These are phyloP conservation scores for Neonectria sp. DNA, from an alignment of 2,329 filamentous ascomycete species.

Conservation along the genomic window DNA sequence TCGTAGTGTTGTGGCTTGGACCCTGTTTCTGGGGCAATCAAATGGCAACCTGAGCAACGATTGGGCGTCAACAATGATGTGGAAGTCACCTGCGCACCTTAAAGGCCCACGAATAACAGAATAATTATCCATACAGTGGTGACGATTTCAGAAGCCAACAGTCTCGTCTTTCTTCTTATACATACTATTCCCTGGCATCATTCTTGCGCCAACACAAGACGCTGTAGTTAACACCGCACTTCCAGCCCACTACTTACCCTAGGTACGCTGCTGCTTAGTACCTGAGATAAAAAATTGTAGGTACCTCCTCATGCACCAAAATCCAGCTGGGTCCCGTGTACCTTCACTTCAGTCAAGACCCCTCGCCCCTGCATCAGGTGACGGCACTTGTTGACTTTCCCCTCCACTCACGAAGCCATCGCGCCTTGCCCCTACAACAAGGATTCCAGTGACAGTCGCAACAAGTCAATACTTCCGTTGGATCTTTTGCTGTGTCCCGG, in stretches of 20 bases:
- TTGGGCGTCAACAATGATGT: conserved; percentile 48
- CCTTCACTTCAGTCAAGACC: conserved; percentile 26
- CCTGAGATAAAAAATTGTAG: neutral
- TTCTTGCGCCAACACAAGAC: neutral
- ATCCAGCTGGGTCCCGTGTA: neutral
- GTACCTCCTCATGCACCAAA: neutral
- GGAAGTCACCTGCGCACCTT: conserved; percentile 34
- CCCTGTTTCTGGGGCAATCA: conserved; percentile 50
- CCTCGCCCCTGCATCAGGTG: conserved; percentile 47
- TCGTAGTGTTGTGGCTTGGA: conserved; percentile 28
- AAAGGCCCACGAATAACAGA: conserved; percentile 10
- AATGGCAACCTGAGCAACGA: conserved; percentile 29
- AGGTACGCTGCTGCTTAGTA: neutral
- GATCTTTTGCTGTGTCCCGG: conserved; percentile 26
- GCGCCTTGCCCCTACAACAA: conserved; percentile 43
- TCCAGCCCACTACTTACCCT: conserved; percentile 5
- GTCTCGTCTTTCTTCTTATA: neutral
- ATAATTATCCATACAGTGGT: conserved; percentile 23
- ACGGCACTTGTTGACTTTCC: conserved; percentile 49
- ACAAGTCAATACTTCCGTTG: conserved; percentile 19
- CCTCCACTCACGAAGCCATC: conserved; percentile 40
- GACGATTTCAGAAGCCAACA: neutral
- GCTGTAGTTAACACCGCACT: neutral
- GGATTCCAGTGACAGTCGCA: conserved; percentile 31
- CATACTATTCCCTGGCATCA: neutral